Evolutionary conservation across 2,329 filamentous ascomycete species (phyloP).

Genomic region (Xylaria sp.): DNA sequence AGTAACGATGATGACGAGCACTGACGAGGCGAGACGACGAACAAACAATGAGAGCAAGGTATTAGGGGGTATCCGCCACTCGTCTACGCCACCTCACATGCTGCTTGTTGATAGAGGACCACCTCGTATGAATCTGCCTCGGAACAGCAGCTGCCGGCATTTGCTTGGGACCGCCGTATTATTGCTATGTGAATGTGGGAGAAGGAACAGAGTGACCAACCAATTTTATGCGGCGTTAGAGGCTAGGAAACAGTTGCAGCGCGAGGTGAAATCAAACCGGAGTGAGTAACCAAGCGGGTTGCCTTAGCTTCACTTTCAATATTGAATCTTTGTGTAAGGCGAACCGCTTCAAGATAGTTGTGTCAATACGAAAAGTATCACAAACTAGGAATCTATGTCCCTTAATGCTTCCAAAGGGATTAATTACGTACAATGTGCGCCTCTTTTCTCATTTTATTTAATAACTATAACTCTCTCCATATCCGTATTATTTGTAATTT

Average conservation of each 20-base stretch:
- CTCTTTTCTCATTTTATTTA: neutral
- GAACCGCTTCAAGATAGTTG: neutral
- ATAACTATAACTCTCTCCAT: slow-evolving; percentile 61
- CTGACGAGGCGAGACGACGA: slow-evolving; percentile 1
- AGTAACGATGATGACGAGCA: neutral
- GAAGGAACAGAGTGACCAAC: neutral
- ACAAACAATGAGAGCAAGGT: neutral
- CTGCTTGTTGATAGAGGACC: slow-evolving; percentile 1
- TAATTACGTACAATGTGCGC: neutral
- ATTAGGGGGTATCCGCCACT: neutral
- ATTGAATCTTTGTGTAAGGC: neutral
- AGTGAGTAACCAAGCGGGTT: slow-evolving; percentile 35
- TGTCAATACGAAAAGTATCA: slow-evolving; percentile 2
- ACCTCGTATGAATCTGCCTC: neutral
- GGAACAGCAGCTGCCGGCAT: neutral
- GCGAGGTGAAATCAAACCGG: slow-evolving; percentile 28
- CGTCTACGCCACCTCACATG: neutral
- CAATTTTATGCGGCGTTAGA: slow-evolving; percentile 40
- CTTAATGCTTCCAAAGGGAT: slow-evolving; percentile 11
- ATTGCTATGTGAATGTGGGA: slow-evolving; percentile 23
- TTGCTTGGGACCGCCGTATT: slow-evolving; percentile 4
- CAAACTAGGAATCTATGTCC: neutral
- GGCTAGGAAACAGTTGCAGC: slow-evolving; percentile 29
- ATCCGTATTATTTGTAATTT: slow-evolving; percentile 88
- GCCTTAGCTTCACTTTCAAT: slow-evolving; percentile 22